Conservation (phyloP, 306 rosid species). For the Quercus ilex region DNA sequence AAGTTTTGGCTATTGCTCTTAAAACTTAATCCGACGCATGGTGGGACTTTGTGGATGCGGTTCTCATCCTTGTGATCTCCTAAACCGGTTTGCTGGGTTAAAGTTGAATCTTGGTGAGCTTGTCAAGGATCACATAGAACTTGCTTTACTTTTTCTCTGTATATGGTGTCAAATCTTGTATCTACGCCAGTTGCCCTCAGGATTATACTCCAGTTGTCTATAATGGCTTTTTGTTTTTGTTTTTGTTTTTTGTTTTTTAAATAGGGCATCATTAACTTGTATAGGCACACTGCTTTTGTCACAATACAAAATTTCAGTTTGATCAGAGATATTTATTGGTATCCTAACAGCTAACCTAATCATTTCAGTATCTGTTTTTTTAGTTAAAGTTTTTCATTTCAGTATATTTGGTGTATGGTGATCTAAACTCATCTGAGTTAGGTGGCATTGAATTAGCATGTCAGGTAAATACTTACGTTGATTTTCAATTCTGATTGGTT, state of each 20-base stretch:
- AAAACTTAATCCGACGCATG: slow-evolving; percentile 24
- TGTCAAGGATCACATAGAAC: slow-evolving; percentile 31
- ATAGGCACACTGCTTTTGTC: slow-evolving; percentile 47
- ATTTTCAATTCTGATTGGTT: background rate
- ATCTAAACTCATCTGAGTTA: background rate
- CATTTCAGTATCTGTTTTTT: background rate
- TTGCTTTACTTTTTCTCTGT: slow-evolving; percentile 47
- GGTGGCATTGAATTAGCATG: background rate
- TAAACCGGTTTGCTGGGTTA: slow-evolving; percentile 19
- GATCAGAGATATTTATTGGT: slow-evolving; percentile 22
- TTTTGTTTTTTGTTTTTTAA: too few species aligned
- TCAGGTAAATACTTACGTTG: background rate
- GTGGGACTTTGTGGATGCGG: slow-evolving; percentile 19
- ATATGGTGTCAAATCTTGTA: slow-evolving; percentile 48
- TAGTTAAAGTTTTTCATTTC: too few species aligned
- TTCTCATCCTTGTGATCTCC: slow-evolving; percentile 34
- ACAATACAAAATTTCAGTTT: slow-evolving; percentile 32
- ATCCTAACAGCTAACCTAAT: background rate
- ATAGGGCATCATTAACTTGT: slow-evolving; percentile 50
- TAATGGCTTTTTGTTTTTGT: slow-evolving; percentile 16
- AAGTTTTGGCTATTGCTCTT: slow-evolving; percentile 16
- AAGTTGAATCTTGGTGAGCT: slow-evolving; percentile 15
- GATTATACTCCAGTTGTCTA: slow-evolving; percentile 24
- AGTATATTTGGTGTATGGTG: too few species aligned
- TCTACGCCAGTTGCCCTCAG: slow-evolving; percentile 34